Conservation (phyloP, 768 basidiomycete species). For the Thelephora aurantiotincta region DNA sequence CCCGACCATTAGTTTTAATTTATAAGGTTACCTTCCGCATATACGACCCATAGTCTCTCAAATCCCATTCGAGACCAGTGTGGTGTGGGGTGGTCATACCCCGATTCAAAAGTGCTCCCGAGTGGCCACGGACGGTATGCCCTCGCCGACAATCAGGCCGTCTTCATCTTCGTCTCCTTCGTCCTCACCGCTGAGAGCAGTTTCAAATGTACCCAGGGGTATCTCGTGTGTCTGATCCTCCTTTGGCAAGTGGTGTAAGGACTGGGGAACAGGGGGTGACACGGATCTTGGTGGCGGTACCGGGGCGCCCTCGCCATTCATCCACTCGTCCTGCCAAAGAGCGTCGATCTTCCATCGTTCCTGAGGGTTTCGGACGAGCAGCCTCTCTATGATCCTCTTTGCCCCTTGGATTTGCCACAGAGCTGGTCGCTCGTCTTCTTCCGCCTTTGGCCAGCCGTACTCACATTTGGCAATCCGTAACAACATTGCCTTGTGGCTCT, state of each 20-base stretch:
- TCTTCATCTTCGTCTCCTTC: constrained; percentile 11
- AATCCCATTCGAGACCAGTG: no score
- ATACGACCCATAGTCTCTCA: no score
- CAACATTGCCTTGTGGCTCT: constrained; percentile 36
- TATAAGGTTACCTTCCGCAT: no score
- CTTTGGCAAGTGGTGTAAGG: no score
- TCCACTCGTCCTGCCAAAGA: constrained; percentile 43
- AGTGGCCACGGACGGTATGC: no score
- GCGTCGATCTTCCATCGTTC: constrained; percentile 48
- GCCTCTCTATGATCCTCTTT: constrained; percentile 36
- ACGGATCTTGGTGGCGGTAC: constrained; percentile 5
- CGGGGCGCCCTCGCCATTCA: constrained; percentile 24
- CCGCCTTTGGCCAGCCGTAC: constrained; percentile 49
- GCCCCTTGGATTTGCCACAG: constrained; percentile 29
- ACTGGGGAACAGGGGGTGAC: not conserved
- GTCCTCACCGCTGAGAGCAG: constrained; percentile 7
- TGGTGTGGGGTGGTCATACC: no score
- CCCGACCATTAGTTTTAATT: no score
- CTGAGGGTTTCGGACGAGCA: constrained; percentile 59
- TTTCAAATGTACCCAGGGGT: not conserved
- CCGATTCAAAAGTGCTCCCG: no score
- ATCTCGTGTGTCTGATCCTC: no score
- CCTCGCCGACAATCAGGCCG: constrained; percentile 7
- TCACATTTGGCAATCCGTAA: constrained; percentile 73
- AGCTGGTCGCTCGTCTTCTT: constrained; percentile 20